These are phyloP conservation scores for Papiliotrema flavescens DNA, from an alignment of 1,284 basidiomycete species.

Conservation along the genomic window DNA sequence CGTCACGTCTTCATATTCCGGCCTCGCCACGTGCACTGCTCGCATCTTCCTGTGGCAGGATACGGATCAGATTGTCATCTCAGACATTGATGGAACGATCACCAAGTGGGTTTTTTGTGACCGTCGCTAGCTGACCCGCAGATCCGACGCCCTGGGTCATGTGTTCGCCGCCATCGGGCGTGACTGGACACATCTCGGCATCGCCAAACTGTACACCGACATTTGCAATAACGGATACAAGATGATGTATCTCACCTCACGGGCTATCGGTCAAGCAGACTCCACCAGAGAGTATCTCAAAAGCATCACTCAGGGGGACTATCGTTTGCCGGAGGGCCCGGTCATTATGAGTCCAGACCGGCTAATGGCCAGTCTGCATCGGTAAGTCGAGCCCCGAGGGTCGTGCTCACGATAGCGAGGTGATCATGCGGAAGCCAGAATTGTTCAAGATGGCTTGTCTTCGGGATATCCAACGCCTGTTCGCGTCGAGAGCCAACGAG, in stretches of 20 bases:
- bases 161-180: conserved; percentile 98
- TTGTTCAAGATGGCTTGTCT: conserved; percentile 99
- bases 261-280: conserved; percentile 97
- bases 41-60: conserved; percentile 95
- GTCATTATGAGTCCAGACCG: conserved; percentile 99
- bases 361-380: conserved; percentile 88
- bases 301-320: conserved; percentile 92
- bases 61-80: conserved; percentile 84
- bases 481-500: conserved; percentile 66
- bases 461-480: conserved; percentile 90
- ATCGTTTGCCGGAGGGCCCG: conserved; percentile 93
- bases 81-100: conserved; percentile 99
- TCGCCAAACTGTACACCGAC: conserved; percentile 97
- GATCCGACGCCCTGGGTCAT: conserved; percentile 95
- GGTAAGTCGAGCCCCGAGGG: conserved; percentile 55
- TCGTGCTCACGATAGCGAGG: conserved; percentile 61
- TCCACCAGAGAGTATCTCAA: conserved; percentile 93
- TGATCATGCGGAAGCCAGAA: conserved; percentile 98
- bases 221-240: conserved; percentile 96
- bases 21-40: conserved; percentile 80
- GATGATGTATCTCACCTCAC: conserved; percentile 95
- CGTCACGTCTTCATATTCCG: conserved; percentile 74
- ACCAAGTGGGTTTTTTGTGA: conserved; percentile 67
- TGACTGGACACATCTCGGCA: conserved; percentile 99
- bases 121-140: conserved; percentile 41